Evolutionary conservation across 2,329 filamentous ascomycete genomes (phyloP).

Genomic region (Arachnomyces sp.): DNA sequence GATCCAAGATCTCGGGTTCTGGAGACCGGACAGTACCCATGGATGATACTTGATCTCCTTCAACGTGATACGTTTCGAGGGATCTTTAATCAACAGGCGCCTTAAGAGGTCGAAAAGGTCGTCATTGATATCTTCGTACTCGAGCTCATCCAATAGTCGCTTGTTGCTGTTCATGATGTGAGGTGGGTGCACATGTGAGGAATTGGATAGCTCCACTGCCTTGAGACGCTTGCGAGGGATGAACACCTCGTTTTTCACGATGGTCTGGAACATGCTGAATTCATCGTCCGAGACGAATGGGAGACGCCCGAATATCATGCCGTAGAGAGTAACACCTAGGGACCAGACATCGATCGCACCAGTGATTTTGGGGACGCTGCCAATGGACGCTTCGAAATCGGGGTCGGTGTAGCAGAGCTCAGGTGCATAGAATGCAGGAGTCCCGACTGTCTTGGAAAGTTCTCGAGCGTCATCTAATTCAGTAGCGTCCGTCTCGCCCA

Average conservation of each 20-base stretch:
- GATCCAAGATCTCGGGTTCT: conserved; percentile 72
- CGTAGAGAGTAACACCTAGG: conserved; percentile 89
- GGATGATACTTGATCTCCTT: conserved; percentile 88
- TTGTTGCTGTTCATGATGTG: conserved; percentile 56
- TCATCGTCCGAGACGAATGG: conserved; percentile 89
- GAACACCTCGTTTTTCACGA: conserved; percentile 86
- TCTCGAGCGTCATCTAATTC: conserved; percentile 91
- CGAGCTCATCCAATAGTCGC: conserved; percentile 66
- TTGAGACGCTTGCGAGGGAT: conserved; percentile 76
- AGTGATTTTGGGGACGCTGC: conserved; percentile 61
- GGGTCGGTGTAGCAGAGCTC: conserved; percentile 87
- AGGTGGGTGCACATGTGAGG: conserved; percentile 38
- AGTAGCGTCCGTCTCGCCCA: conserved; percentile 72
- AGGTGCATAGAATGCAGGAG: conserved; percentile 93
- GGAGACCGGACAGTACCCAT: conserved; percentile 76
- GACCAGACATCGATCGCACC: conserved; percentile 97
- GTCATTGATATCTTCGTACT: conserved; percentile 79
- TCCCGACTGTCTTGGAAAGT: conserved; percentile 95
- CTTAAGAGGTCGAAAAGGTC: conserved; percentile 68
- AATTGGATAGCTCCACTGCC: conserved; percentile 49
- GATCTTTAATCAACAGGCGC: conserved; percentile 80
- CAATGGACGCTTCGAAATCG: conserved; percentile 48
- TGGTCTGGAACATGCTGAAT: conserved; percentile 82
- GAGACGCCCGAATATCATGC: conserved; percentile 85
- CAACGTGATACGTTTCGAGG: conserved; percentile 76